A percentile compares a stretch with the other conserved stretches of the same genome.
These are phyloP conservation scores for Penicillium longicatenatum DNA, from an alignment of 495 filamentous ascomycete species.

Conservation along the genomic window DNA sequence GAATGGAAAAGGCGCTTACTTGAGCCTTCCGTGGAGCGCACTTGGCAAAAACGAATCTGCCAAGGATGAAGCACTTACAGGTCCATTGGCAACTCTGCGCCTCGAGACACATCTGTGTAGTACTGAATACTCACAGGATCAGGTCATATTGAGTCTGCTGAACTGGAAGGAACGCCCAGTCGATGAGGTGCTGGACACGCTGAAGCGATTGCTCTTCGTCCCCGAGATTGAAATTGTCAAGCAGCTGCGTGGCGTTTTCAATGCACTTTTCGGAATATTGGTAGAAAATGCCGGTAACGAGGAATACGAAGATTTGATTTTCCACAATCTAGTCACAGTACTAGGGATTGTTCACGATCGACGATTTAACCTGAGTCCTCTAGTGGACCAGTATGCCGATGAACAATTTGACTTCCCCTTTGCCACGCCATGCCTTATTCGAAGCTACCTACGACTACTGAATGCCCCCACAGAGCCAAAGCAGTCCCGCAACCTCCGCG, in stretches of 20 bases:
- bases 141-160: conserved; percentile 77
- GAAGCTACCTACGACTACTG: conserved; percentile 82
- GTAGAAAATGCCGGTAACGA: conserved; percentile 86
- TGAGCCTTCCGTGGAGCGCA: conserved; percentile 77
- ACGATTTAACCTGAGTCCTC: conserved; percentile 83
- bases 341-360: conserved; percentile 93
- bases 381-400: conserved; percentile 92
- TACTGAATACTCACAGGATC: conserved; percentile 93
- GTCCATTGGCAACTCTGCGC: conserved; percentile 71
- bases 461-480: conserved; percentile 76
- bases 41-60: conserved; percentile 63
- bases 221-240: conserved; percentile 98
- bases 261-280: conserved; percentile 87
- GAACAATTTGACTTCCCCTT: conserved; percentile 90
- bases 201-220: conserved; percentile 87
- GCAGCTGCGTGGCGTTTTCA: conserved; percentile 84
- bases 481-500: conserved; percentile 78
- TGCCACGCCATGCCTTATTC: conserved; percentile 85
- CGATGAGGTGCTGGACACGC: conserved; percentile 66
- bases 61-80: conserved; percentile 73
- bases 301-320: conserved; percentile 89
- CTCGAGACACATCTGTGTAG: conserved; percentile 92
- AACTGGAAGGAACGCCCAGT: conserved; percentile 79
- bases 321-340: conserved; percentile 85
- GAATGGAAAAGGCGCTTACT: conserved; percentile 75